phyloP scores from a whole-genome alignment of 257 asterid species.

The Rauvolfia tetraphylla region DNA sequence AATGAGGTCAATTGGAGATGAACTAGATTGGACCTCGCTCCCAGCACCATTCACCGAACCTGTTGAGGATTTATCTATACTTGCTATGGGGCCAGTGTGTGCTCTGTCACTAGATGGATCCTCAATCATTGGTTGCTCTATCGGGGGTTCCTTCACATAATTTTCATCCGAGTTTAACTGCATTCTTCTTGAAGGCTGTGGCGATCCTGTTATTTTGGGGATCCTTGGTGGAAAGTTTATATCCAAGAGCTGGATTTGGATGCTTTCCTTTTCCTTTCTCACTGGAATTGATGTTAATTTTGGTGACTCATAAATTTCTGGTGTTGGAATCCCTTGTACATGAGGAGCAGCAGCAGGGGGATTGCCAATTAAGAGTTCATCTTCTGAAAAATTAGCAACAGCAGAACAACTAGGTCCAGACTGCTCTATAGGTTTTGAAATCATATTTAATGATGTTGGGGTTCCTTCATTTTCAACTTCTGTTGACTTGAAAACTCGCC shows the following conservation, averaged over 20 bases:
- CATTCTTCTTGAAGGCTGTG: slow-evolving; percentile 34
- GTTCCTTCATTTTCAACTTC: slow-evolving; percentile 60
- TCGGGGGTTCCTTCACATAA: slow-evolving; percentile 23
- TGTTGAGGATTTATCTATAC: slow-evolving; percentile 60
- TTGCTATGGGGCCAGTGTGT: slow-evolving; percentile 36
- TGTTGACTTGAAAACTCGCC: slow-evolving; percentile 69
- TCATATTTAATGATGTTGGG: slow-evolving; percentile 43
- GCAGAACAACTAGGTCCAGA: slow-evolving; percentile 44
- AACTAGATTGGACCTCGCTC: slow-evolving; percentile 60
- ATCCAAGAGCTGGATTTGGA: slow-evolving; percentile 77
- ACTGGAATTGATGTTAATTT: slow-evolving; percentile 48
- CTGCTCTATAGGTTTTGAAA: slow-evolving; percentile 40
- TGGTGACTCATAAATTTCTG: slow-evolving; percentile 76
- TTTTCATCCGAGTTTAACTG: slow-evolving; percentile 41
- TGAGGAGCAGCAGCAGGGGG: slow-evolving; percentile 47
- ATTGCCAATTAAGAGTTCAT: slow-evolving; percentile 30
- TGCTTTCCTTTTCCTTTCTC: slow-evolving; percentile 35
- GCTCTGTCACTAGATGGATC: slow-evolving; percentile 27
- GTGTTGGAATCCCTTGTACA: slow-evolving; percentile 64
- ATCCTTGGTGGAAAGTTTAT: slow-evolving; percentile 83
- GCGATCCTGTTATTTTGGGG: slow-evolving; percentile 37
- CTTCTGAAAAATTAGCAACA: slow-evolving; percentile 32
- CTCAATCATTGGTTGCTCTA: slow-evolving; percentile 21
- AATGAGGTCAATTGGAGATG: slow-evolving; percentile 46
- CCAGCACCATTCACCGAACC: slow-evolving; percentile 80